These are phyloP conservation scores for Triticum monococcum DNA, from an alignment of 176 grass and related monocot genomes.

Conservation along the genomic window DNA sequence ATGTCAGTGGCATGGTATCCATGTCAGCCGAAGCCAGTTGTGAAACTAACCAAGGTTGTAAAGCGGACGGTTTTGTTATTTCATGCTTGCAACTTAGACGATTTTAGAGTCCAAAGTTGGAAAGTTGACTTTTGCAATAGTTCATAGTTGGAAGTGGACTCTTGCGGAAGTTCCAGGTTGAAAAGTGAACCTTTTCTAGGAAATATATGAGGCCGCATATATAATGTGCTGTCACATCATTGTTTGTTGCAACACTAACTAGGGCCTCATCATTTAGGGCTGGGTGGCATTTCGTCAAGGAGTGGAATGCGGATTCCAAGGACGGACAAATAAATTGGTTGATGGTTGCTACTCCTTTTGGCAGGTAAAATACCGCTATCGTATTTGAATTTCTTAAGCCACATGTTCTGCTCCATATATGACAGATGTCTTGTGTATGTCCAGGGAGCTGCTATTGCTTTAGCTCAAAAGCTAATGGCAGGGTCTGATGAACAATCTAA, in stretches of 20 bases:
- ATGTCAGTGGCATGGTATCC: neutral
- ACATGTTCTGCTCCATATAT: neutral
- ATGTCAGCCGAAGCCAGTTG: neutral
- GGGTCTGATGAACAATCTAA: constrained; percentile 50
- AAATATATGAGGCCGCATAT: neutral
- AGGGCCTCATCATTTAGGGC: constrained; percentile 41
- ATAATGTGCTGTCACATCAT: neutral
- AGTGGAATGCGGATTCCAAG: constrained; percentile 95
- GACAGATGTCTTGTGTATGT: constrained; percentile 8
- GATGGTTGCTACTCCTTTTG: constrained; percentile 99
- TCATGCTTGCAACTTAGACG: neutral
- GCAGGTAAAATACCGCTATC: constrained; percentile 65
- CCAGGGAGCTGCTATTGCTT: constrained; percentile 80
- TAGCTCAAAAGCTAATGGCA: constrained; percentile 67
- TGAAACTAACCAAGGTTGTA: neutral
- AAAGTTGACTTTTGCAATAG: neutral
- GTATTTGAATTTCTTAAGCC: constrained; percentile 19
- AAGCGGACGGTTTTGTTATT: neutral
- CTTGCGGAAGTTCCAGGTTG: neutral
- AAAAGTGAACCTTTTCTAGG: neutral
- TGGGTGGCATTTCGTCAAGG: constrained; percentile 91
- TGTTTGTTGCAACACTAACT: constrained; percentile 3
- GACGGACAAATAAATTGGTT: constrained; percentile 91
- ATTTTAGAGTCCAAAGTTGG: neutral
- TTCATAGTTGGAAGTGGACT: neutral